Base-by-base conservation (phyloP, 2,329 filamentous ascomycete species). In the Colletotrichum zoysiae region DNA sequence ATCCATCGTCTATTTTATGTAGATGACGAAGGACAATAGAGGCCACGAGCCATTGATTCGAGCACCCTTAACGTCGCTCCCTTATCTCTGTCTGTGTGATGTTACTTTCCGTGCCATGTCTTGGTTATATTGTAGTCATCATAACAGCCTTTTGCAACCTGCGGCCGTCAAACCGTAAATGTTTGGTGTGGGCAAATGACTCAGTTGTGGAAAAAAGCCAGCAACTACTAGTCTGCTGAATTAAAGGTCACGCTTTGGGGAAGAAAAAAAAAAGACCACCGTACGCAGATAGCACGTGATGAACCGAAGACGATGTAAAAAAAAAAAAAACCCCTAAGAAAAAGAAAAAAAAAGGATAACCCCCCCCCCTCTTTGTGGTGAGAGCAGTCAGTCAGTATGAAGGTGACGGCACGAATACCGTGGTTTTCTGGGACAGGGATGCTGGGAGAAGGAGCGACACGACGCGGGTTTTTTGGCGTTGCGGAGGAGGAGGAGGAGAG, bases 11-110 rank as follows among this genome's bases (percentile, higher is more conserved):
- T 48, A 23, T 57, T 57, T 71, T 71, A 50, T 67, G 58, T 71
- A 71, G 69, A 71, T 63, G 65, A 71, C 51, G 58, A 71, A 67
- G 64, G 68, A 68, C 69, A 71, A 71, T 71, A 71, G 69, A 71
- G 69, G 68, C 68, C 51, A 42, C 16, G 56, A 42, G 68, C 64
- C 68, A 67, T 57, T 70, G 64, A 62, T 50, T 55, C 48, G 61
- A 64, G 48, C 18, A 44, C 12, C 16, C 16, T 18, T 23, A 6
- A 40, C n/a, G 35, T 40, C 1, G 6, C 0, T 14, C 1, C 11
- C n/a, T 7, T 16, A 20, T 48, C 9, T 48, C 20, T 16, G 30
- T 30, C 30, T 30, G 3, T 3, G 26, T 53, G 20, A 16, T 23
- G 33, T 40, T 40, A 35, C 20, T 40, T 40, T 57, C 14, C 20